Evolutionary conservation across 257 asterid species (phyloP), one percentile per base, ranked within the genome.

Genomic region (Fraxinus excelsior): DNA sequence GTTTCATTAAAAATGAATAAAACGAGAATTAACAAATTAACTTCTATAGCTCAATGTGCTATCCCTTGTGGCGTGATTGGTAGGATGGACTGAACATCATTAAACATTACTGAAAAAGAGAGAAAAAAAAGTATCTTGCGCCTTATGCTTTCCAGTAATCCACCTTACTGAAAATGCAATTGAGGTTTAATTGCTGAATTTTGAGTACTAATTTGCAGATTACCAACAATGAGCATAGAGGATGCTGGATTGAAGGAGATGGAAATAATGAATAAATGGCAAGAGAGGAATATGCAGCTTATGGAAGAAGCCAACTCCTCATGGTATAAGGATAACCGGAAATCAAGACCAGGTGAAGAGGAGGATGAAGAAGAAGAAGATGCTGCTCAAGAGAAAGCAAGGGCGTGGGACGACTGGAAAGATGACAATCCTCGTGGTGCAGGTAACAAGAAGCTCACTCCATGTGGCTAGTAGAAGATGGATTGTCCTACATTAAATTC

Each of bases 341-440:
- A 19, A 46, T 31, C 67, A 12, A 84, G 87, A 74, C 94, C 91
- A 7, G 79, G 83, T 8, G 88, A 82, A 56, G 97, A 85, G 11
- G 90, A 90, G 0, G 97, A 91, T 1, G 96, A 87, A 0, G 91
- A 88, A 0, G 92, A 92, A 38, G 96, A 91, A 34, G 98, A 90
- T 78, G 97, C 90, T 53, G 98, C 99, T 46, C 91, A 87, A 84
- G 98, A 90, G 0, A 90, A 89, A 90, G 99, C 97, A 10, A 90
- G 98, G 83, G 97, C 96, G 0, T 93, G 97, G 99, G 99, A 91
- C 62, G 99, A 95, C 86, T 95, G 99, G 99, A 95, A 95, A 84
- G 99, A 95, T 25, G 99, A 95, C 73, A 95, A 93, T 80, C 98
- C 97, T 70, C 97, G 98, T 31, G 99, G 99, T 29, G 97, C 97